A percentile compares a stretch with the other conserved stretches of the same genome.
Evolutionary conservation across 371 early-diverging fungal genomes (phyloP).

Genomic region (Rhizopus microsporus): DNA sequence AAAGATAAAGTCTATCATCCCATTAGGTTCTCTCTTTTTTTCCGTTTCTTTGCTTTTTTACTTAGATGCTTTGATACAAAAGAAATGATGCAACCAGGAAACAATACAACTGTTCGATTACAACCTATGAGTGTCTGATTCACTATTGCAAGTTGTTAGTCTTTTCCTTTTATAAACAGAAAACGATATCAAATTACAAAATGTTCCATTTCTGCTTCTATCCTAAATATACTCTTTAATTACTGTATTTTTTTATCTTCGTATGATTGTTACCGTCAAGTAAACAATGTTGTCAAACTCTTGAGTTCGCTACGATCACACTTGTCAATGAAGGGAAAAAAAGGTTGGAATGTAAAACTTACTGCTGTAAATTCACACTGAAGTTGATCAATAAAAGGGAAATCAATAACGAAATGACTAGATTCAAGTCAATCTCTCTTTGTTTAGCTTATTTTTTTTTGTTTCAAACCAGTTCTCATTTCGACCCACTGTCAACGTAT

Average conservation of each 20-base stretch:
- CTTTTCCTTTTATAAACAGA: background rate
- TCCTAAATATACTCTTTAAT: conserved; percentile 1
- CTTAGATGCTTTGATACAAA: conserved; percentile 16
- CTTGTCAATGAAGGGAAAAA: background rate
- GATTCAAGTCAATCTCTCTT: background rate
- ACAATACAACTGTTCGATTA: conserved; percentile 11
- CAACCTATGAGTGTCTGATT: conserved; percentile 8
- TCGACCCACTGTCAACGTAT: background rate
- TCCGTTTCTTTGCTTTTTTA: background rate
- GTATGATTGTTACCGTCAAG: background rate
- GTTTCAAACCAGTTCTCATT: background rate
- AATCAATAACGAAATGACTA: background rate
- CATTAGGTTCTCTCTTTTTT: background rate
- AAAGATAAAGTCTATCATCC: conserved; percentile 2
- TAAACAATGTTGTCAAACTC: conserved; percentile 2
- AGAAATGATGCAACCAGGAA: conserved; percentile 10
- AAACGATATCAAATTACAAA: conserved; percentile 7
- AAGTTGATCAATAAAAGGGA: background rate
- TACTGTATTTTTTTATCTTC: background rate
- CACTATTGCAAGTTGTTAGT: conserved; percentile 7
- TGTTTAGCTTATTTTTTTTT: too few relatives aligned
- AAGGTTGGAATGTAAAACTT: background rate
- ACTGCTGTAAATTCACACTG: background rate
- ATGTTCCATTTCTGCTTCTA: conserved; percentile 13
- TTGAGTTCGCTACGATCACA: background rate